Percentiles rank a stretch among this genome's conserved stretches.
Evolutionary conservation across 805 yeast genomes (phyloP).

Genomic region (Starmera dryadoides): DNA sequence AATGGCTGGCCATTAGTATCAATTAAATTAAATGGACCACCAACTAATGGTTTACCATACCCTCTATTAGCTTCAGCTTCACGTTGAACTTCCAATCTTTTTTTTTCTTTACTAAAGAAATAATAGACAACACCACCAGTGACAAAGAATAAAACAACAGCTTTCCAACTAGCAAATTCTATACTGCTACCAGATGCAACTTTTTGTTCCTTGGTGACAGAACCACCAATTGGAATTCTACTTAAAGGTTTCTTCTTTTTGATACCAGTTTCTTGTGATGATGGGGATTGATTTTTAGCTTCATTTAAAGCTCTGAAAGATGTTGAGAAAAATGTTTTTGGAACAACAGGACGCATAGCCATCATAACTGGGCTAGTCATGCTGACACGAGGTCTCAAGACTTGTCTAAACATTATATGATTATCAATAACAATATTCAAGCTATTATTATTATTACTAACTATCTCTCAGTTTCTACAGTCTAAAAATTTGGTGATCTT

Average conservation of each 20-base stretch:
- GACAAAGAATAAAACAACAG: conserved; percentile 55
- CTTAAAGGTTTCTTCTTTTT: conserved; percentile 56
- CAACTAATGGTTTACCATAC: conserved; percentile 86
- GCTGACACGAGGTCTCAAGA: background rate
- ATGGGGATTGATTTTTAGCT: conserved; percentile 5
- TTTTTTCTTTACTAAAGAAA: conserved; percentile 71
- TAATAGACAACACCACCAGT: conserved; percentile 69
- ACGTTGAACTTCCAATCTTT: conserved; percentile 61
- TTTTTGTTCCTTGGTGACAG: conserved; percentile 23
- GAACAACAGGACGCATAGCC: background rate
- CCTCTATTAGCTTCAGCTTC: conserved; percentile 85
- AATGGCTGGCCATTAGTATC: conserved; percentile 69
- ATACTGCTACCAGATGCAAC: conserved; percentile 37
- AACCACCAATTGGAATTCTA: conserved; percentile 71
- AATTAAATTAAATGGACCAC: conserved; percentile 75
- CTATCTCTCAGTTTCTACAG: background rate
- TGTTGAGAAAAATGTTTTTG: conserved; percentile 8
- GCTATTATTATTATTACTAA: background rate
- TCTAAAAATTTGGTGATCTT: background rate
- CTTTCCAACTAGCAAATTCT: conserved; percentile 83
- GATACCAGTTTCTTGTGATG: background rate
- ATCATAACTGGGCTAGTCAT: background rate
- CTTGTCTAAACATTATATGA: background rate
- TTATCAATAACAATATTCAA: background rate
- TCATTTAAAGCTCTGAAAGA: conserved; percentile 12